Conservation (phyloP, 257 asterid genomes). For the Rubia yunnanensis region DNA sequence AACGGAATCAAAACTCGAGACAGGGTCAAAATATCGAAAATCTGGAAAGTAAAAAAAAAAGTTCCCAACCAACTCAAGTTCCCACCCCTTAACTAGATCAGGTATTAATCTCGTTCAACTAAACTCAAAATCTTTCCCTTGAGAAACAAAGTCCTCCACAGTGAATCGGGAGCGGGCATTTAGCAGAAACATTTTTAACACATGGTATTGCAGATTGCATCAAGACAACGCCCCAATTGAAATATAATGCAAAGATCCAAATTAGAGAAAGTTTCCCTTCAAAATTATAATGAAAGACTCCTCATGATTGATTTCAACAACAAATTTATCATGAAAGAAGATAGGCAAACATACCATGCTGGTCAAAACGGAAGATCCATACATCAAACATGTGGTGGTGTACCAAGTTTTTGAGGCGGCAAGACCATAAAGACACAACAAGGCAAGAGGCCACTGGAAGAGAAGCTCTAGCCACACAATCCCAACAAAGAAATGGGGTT, state of each 20-base stretch:
- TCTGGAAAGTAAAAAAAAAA: not conserved
- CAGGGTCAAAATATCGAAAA: not conserved
- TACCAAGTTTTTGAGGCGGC: conserved; percentile 70
- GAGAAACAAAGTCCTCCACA: not conserved
- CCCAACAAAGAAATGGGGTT: conserved; percentile 84
- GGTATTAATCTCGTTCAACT: not conserved
- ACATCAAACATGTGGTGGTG: conserved; percentile 70
- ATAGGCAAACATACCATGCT: conserved; percentile 37
- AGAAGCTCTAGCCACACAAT: conserved; percentile 71
- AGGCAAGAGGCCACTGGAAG: conserved; percentile 79
- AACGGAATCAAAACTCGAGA: not conserved
- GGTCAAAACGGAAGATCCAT: conserved; percentile 60
- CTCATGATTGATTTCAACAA: not conserved
- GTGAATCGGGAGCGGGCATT: not conserved
- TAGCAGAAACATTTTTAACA: not conserved
- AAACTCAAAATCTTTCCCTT: not conserved
- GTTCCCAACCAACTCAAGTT: not conserved
- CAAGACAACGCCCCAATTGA: not conserved
- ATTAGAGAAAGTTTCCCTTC: not conserved
- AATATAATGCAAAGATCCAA: not conserved
- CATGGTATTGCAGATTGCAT: not conserved
- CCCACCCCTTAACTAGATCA: not conserved
- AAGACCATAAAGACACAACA: conserved; percentile 53
- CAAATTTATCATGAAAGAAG: not conserved
- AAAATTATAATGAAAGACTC: not conserved